These are phyloP conservation scores for Schwanniomyces sp. DNA, from an alignment of 805 yeast species.

Conservation along the genomic window DNA sequence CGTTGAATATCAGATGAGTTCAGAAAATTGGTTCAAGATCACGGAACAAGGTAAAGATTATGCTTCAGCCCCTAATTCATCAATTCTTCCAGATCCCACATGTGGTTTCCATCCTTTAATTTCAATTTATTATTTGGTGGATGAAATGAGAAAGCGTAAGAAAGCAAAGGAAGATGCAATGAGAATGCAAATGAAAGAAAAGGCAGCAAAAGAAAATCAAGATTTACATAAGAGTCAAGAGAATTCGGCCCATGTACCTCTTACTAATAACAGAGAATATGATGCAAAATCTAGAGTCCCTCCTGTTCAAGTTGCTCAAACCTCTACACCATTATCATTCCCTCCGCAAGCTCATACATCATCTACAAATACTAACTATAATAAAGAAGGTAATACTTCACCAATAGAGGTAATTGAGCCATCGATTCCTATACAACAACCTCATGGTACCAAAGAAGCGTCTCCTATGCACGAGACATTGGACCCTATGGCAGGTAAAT, in stretches of 20 bases:
- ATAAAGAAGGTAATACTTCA: slow-evolving; percentile 12
- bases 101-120: slow-evolving; percentile 84
- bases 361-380: slow-evolving; percentile 13
- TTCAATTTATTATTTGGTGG: slow-evolving; percentile 82
- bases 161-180: slow-evolving; percentile 54
- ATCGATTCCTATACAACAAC: slow-evolving; percentile 27
- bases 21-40: slow-evolving; percentile 58
- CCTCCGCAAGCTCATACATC: slow-evolving; percentile 45
- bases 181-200: slow-evolving; percentile 22
- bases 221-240: slow-evolving; percentile 3
- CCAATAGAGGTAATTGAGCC: slow-evolving; percentile 7
- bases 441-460: slow-evolving; percentile 22
- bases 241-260: background rate
- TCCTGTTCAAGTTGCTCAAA: slow-evolving; percentile 6
- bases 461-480: slow-evolving; percentile 22
- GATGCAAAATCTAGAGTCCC: slow-evolving; percentile 3
- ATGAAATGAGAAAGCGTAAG: slow-evolving; percentile 77
- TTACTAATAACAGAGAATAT: background rate
- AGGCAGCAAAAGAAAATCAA: background rate
- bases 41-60: slow-evolving; percentile 37
- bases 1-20: slow-evolving; percentile 62
- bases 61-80: slow-evolving; percentile 32
- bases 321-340: slow-evolving; percentile 20
- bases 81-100: slow-evolving; percentile 69
- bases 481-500: slow-evolving; percentile 31